Base-by-base conservation (phyloP, 202 grass and related monocot species). In the Brachypodium distachyon region DNA sequence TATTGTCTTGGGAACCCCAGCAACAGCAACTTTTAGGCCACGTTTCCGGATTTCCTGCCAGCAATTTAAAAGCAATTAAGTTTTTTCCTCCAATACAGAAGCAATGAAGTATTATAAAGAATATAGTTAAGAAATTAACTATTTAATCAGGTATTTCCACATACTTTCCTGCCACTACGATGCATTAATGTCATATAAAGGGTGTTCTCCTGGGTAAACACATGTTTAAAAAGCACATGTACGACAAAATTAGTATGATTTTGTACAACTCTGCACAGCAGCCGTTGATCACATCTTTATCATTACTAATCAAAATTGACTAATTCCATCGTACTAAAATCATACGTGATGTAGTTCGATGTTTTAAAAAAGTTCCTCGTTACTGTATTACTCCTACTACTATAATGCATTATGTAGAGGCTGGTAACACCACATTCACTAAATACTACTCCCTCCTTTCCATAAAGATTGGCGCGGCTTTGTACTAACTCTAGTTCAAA, bases 1-100 rank as follows among this genome's bases (percentile, higher is more conserved):
- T 84, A 97, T 97, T 53, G 93, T 97, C 85, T 97, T 97, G 58
- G 93, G 93, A 79, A 97, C 56, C 40, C 93, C 93, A 57, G 89
- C 90, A 17, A 97, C 90, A 32, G 87, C 38, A 60, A 97, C 90
- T 85, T 93, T 97, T n/a, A 97, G 74, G 29, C 90, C 82, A 80
- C 90, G 93, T 41, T 87, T 93, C 54, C 93, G 73, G 51, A 97
- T 93, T 97, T 97, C 93, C 93, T 97, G 74, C 41, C 61, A 78
- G 28, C 41, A 82, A 77, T 47, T 67, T 7, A 2, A 77, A 83
- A 61, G 60, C 54, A 65, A 63, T 39, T 4, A 23, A 81, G 37
- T 41, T 79, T 28, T 67, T 44, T 67, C 4, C 3, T 67, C 39
- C 3, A 18, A 67, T 47, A 28, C 41, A 68, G 25, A 67, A 46